A percentile compares a stretch with the other conserved stretches of the same genome.
Conservation (phyloP, 805 yeast species). For the Kodamaea laetipori region DNA sequence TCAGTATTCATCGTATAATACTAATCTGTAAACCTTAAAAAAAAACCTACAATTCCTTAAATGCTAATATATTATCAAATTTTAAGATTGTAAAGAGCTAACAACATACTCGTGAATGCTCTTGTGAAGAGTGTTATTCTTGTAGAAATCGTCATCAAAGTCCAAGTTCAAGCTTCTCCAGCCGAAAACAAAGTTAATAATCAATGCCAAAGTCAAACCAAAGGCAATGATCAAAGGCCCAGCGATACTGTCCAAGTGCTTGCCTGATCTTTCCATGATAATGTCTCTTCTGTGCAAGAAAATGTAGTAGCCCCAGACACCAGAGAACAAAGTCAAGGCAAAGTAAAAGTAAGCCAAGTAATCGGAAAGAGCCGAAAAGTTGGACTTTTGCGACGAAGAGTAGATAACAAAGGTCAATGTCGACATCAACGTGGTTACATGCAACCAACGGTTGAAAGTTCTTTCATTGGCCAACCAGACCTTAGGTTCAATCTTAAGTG, state of each 20-base stretch:
- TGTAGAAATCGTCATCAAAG: slow-evolving; percentile 31
- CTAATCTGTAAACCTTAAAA: too few species aligned
- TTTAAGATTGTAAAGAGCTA: slow-evolving; percentile 20
- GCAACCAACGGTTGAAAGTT: slow-evolving; percentile 94
- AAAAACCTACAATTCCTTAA: not conserved
- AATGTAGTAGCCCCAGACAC: slow-evolving; percentile 85
- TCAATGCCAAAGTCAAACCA: slow-evolving; percentile 66
- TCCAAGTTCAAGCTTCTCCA: slow-evolving; percentile 33
- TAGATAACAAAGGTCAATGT: slow-evolving; percentile 84
- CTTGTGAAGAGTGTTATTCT: slow-evolving; percentile 35
- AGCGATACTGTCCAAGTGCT: slow-evolving; percentile 82
- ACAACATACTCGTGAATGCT: slow-evolving; percentile 38
- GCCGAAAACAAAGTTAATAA: slow-evolving; percentile 73
- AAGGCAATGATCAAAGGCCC: slow-evolving; percentile 84
- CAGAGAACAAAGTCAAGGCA: slow-evolving; percentile 76
- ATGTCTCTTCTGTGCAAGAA: slow-evolving; percentile 70
- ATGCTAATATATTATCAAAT: not conserved
- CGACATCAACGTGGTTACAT: slow-evolving; percentile 80
- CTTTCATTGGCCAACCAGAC: slow-evolving; percentile 99
- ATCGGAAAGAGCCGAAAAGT: slow-evolving; percentile 64
- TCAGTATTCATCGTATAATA: too few species aligned
- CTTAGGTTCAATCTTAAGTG: slow-evolving; percentile 92
- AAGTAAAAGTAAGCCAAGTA: slow-evolving; percentile 78
- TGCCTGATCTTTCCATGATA: slow-evolving; percentile 80
- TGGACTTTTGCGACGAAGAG: slow-evolving; percentile 68